phyloP scores from a whole-genome alignment of 345 rosid species.

The Linum tenue region DNA sequence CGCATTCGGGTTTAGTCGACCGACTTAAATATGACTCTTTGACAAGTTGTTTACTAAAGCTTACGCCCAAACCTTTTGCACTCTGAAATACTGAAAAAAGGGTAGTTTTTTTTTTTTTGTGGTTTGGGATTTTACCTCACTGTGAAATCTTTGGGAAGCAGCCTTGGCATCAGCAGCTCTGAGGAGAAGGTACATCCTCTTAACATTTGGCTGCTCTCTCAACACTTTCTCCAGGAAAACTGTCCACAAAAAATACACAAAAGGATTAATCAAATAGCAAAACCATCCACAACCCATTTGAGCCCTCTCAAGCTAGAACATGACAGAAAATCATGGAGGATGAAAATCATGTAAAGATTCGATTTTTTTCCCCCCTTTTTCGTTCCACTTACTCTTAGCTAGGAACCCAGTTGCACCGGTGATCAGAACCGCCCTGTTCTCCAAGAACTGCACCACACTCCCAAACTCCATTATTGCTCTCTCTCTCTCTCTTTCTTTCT shows the following conservation, averaged over 20 bases:
- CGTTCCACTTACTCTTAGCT: constrained; percentile 26
- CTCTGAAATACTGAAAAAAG: too few relatives aligned
- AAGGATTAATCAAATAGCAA: too few relatives aligned
- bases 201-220: constrained; percentile 75
- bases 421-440: constrained; percentile 30
- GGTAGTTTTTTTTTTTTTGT: too few relatives aligned
- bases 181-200: constrained; percentile 63
- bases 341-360: too few relatives aligned
- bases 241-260: constrained; percentile 16
- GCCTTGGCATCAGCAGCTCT: constrained; percentile 63
- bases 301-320: too few relatives aligned
- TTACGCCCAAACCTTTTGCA: too few relatives aligned
- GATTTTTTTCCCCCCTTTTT: neutral
- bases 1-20: too few relatives aligned
- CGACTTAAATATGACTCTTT: too few relatives aligned
- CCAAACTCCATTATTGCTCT: constrained; percentile 18
- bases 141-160: constrained; percentile 52
- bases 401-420: constrained; percentile 42
- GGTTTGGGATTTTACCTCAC: constrained; percentile 38
- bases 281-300: too few relatives aligned
- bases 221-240: constrained; percentile 73
- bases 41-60: too few relatives aligned
- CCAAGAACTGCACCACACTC: constrained; percentile 22
- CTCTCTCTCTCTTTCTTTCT: neutral
- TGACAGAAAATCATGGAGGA: too few relatives aligned